These are phyloP conservation scores for Xylariaceae sp. DNA, from an alignment of 2,329 filamentous ascomycete species.

Conservation along the genomic window DNA sequence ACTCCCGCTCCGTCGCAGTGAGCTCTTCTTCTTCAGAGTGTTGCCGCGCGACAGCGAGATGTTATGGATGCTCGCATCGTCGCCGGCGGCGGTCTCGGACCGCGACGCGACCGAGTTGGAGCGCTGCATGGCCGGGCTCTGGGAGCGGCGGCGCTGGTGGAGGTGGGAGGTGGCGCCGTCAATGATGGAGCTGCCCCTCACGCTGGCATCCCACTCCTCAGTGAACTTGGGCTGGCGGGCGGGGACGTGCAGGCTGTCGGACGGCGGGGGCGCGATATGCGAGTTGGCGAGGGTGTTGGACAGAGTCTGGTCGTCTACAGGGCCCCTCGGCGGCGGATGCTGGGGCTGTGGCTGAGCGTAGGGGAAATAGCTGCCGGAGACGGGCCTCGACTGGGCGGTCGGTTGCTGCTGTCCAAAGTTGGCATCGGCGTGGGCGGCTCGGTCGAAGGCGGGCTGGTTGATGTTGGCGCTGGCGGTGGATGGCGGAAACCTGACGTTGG, in stretches of 20 bases:
- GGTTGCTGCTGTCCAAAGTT: constrained; percentile 7
- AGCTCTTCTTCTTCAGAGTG: constrained; percentile 84
- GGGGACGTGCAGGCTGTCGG: constrained; percentile 12
- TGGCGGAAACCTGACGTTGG: constrained; percentile 14
- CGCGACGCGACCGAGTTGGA: constrained; percentile 52
- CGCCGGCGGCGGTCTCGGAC: constrained; percentile 40
- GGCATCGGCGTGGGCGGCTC: constrained; percentile 7
- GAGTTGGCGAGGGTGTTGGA: constrained; percentile 31
- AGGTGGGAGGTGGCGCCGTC: constrained; percentile 34
- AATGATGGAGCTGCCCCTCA: constrained; percentile 57
- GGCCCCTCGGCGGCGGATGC: constrained; percentile 8
- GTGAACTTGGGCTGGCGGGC: constrained; percentile 48
- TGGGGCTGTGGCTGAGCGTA: constrained; percentile 18
- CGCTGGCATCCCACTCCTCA: constrained; percentile 65
- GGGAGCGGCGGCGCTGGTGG: constrained; percentile 15
- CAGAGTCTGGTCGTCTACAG: constrained; percentile 25
- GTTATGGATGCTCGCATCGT: constrained; percentile 26
- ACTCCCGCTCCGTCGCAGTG: constrained; percentile 65
- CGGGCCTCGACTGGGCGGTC: constrained; percentile 6
- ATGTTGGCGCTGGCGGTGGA: constrained; percentile 10
- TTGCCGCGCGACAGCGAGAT: constrained; percentile 44
- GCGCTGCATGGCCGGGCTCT: constrained; percentile 43
- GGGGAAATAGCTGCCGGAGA: constrained; percentile 21
- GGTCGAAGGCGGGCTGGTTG: constrained; percentile 13
- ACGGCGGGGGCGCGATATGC: constrained; percentile 20